Evolutionary conservation across 2,329 filamentous ascomycete species (phyloP), one percentile per base, ranked within the genome.

Genomic region (Phialophora macrospora): DNA sequence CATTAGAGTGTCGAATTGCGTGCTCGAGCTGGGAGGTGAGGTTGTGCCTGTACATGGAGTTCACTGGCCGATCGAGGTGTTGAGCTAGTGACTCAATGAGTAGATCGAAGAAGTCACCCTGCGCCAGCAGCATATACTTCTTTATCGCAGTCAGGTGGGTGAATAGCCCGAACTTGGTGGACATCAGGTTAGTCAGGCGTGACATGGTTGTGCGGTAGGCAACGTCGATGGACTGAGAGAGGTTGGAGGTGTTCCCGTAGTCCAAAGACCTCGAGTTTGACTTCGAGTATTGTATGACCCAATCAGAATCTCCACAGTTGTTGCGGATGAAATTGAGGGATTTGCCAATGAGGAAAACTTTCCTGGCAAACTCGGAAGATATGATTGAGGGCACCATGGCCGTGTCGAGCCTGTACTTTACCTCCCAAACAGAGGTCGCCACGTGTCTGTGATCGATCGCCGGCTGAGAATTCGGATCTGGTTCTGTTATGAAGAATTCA

Each of bases 151-250:
- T 87, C 0, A 99, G 83, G 76, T 99, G 96, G 62, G 96, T 90
- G 74, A 97, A 97, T 0, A 99, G 83, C 71, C 94, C 92, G 79
- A 99, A 99, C 74, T 97, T 98, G 72, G 89, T 89, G 60, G 90
- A 91, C 94, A 99, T 97, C 62, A 99, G 85, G 74, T 93, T 85
- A 73, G 97, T 96, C 30, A 98, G 84, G 14, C 94, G 90, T 63
- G 92, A 92, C 94, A 99, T 99, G 5, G 96, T 98, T 0, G 92
- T 95, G 78, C 96, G 97, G 81, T 99, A 97, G 1, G 96, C 95
- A 73, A 97, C 92, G 72, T 97, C 95, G 72, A 99, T 99, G 78
- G 92, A 97, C 0, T 88, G 87, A 76, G 97, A 93, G 0, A 99
- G 84, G 1, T 90, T 96, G 0, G 92, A 92, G 9, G 71, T 73